Base-by-base conservation (phyloP, 106 monocot species). In the Agapanthus africanus region DNA sequence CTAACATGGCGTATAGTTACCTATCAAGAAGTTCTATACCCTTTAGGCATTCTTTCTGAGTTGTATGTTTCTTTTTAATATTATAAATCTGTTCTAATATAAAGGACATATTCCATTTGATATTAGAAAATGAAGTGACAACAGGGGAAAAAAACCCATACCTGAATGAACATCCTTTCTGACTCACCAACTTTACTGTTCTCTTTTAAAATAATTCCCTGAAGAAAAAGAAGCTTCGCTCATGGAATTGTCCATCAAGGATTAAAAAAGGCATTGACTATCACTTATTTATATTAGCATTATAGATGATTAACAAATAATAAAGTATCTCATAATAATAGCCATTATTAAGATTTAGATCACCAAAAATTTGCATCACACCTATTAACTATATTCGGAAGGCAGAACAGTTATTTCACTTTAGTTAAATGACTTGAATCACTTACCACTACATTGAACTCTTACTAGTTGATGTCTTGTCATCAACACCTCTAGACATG, bases 131-230 rank as follows among this genome's bases (percentile, higher is more conserved):
- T 18, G 28, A 36, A 56, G 11, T 16, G 40, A 39, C 2, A 39
- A 66, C 23, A 5, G 26, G 26, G 4, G 28, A 30, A 7, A 28
- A 41, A 38, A n/a, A 19, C 26, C 66, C 22, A 26, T 40, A 94
- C 95, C 80, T 95, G 95, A 72, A 95, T 95, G 66, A 95, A 91
- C 95, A 95, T 95, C 64, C 91, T 86, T 73, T 95, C 88, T 36
- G 91, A 91, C 63, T 86, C 91, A 35, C 91, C 91, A 63, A 47
- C 25, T 70, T 82, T 95, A 67, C 85, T 85, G 84, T 91, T 95
- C 84, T 88, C 88, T 72, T 91, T 91, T 80, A 95, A 70, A 69
- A 86, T 84, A 30, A 95, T 88, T 79, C 91, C 95, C 91, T 95
- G 22, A 77, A 5, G 33, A 19, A 16, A 32, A 59, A 61, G 35